These are phyloP conservation scores for Ceratobasidium sp. DNA, from an alignment of 1,284 basidiomycete species.

Conservation along the genomic window DNA sequence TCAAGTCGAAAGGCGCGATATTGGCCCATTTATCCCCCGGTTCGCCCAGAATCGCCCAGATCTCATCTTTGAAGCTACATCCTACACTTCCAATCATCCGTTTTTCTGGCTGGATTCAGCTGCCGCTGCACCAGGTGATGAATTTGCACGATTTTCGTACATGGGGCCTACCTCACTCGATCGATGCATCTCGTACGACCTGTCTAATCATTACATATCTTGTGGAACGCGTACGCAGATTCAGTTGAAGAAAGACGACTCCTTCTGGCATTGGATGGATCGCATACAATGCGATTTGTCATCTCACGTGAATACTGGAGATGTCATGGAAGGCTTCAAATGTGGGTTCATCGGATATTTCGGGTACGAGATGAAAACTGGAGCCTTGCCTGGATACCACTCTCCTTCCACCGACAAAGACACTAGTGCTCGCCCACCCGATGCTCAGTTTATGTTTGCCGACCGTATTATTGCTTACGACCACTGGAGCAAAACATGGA, in stretches of 20 bases:
- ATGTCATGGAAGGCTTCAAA: slow-evolving; percentile 47
- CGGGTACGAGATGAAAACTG: slow-evolving; percentile 61
- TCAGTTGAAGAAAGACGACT: background rate
- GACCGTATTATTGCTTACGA: slow-evolving; percentile 51
- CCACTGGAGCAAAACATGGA: slow-evolving; percentile 51
- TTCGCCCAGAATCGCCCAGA: slow-evolving; percentile 24
- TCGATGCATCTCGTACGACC: slow-evolving; percentile 23
- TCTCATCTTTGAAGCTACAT: slow-evolving; percentile 13
- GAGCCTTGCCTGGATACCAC: slow-evolving; percentile 51
- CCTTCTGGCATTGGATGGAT: slow-evolving; percentile 32
- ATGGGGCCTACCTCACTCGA: slow-evolving; percentile 6
- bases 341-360: slow-evolving; percentile 59
- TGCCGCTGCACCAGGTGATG: slow-evolving; percentile 17
- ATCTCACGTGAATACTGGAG: background rate
- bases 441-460: slow-evolving; percentile 51
- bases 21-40: slow-evolving; percentile 11
- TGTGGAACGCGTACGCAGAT: background rate
- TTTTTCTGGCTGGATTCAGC: slow-evolving; percentile 32
- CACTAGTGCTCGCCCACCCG: background rate
- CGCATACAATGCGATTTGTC: slow-evolving; percentile 17
- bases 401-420: background rate
- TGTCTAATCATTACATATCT: background rate
- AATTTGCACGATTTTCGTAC: slow-evolving; percentile 27
- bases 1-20: background rate
- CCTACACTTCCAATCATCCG: background rate